phyloP scores from a whole-genome alignment of 2,329 filamentous ascomycete genomes.

The Neonectria neomacrospora region DNA sequence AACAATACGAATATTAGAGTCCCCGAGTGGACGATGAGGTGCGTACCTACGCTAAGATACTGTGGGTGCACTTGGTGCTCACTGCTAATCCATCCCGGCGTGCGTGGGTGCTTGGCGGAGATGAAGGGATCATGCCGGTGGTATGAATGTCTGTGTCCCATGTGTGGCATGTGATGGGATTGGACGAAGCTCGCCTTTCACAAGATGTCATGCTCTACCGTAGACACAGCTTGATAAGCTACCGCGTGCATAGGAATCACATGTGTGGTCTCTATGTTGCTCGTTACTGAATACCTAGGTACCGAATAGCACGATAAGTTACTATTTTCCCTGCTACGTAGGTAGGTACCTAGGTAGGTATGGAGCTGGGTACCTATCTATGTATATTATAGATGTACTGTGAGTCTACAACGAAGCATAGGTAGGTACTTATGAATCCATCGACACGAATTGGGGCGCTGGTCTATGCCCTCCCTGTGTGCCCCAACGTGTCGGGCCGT shows the following conservation, averaged over 20 bases:
- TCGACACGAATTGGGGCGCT: not conserved
- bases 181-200: not conserved
- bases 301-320: not conserved
- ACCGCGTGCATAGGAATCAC: not conserved
- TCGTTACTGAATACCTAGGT: not conserved
- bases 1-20: not conserved
- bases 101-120: not conserved
- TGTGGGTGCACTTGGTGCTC: not conserved
- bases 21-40: not conserved
- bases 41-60: not conserved
- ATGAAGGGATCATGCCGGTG: conserved; percentile 3
- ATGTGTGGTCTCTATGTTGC: not conserved
- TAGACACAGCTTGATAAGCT: not conserved
- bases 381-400: not conserved
- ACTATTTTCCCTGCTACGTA: not conserved
- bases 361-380: no score
- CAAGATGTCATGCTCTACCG: not conserved
- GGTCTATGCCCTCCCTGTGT: conserved; percentile 2
- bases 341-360: no score
- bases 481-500: conserved; percentile 1
- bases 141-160: not conserved
- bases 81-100: not conserved
- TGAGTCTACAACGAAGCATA: not conserved
- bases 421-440: not conserved
- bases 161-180: not conserved